Evolutionary conservation across 495 filamentous ascomycete species (phyloP), one percentile per base, ranked within the genome.

Genomic region (Xylaria acuta): DNA sequence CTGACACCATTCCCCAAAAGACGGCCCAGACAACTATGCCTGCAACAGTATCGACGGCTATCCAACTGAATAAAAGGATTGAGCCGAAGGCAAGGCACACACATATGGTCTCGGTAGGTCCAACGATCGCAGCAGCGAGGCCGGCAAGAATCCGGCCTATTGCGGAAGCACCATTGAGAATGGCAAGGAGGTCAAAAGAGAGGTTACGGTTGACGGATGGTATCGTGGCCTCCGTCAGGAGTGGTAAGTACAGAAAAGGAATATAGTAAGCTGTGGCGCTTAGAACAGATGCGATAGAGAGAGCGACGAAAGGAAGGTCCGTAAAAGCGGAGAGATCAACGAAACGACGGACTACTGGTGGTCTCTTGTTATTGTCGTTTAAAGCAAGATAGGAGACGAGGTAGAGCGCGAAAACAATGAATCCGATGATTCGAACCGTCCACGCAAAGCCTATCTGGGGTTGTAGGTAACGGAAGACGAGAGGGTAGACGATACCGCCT

Each of bases 351-450:
- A 4, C 5, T 22, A 53, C n/a, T 53, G 49, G 5, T 53, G 8
- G 8, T 14, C 16, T 53, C 20, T 53, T 14, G 5, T 53, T 4
- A 22, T 53, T 4, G 11, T 14, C 49, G 49, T 4, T 14, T 4
- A 53, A 14, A 4, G 16, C 49, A 5, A 22, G 20, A 53, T 53
- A 53, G 3, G 49, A 53, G 5, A 53, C 16, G n/a, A 53, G 49
- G 49, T 53, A 53, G 5, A 53, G 49, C 5, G 3, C 49, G 16
- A 53, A 53, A 20, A 53, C 20, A 22, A 60, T n/a, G 58, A 60
- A 60, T 20, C 58, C 58, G 32, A 60, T 60, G 58, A 14, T 60
- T 3, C 58, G 58, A 60, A 60, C 58, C 5, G 58, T 60, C 58
- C 58, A 60, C 3, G 34, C 27, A 60, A 60, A 60, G 6, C 58